phyloP scores from a whole-genome alignment of 345 rosid genomes.

The Lumnitzera racemosa region DNA sequence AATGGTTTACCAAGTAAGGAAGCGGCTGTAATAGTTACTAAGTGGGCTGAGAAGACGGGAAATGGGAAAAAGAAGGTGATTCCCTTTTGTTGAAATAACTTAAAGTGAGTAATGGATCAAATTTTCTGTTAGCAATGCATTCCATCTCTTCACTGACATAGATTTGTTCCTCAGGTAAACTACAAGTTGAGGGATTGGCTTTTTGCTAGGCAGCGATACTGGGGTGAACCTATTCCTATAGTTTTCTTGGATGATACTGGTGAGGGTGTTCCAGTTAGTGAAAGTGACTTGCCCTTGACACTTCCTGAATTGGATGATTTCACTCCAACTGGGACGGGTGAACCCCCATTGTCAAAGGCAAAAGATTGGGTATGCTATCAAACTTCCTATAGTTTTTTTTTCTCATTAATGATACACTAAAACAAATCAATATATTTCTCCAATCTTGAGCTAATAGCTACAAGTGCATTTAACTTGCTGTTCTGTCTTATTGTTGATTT shows the following conservation, averaged over 20 bases:
- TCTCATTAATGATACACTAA: no score
- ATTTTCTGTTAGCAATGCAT: neutral
- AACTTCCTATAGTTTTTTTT: slow-evolving; percentile 4
- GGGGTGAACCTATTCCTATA: slow-evolving; percentile 98
- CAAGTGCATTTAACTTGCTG: neutral
- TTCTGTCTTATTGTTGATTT: slow-evolving; percentile 7
- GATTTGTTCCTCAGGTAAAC: slow-evolving; percentile 50
- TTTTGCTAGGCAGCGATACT: slow-evolving; percentile 95
- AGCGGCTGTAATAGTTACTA: slow-evolving; percentile 59
- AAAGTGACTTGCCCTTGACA: slow-evolving; percentile 72
- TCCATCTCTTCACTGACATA: neutral
- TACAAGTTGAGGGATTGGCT: slow-evolving; percentile 97
- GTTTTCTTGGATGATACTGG: slow-evolving; percentile 55
- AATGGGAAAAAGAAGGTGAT: slow-evolving; percentile 86
- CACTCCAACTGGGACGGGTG: slow-evolving; percentile 90
- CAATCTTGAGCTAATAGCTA: neutral
- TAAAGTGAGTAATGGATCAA: neutral
- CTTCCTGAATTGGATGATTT: slow-evolving; percentile 90
- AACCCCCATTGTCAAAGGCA: slow-evolving; percentile 85
- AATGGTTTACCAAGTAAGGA: slow-evolving; percentile 59
- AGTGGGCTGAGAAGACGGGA: slow-evolving; percentile 76
- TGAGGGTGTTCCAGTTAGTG: slow-evolving; percentile 63
- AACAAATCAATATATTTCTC: neutral
- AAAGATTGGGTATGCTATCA: slow-evolving; percentile 57
- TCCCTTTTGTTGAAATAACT: slow-evolving; percentile 5